These are phyloP conservation scores for Carnegiea gigantea DNA, from an alignment of 179 eudicot genomes.

Conservation along the genomic window DNA sequence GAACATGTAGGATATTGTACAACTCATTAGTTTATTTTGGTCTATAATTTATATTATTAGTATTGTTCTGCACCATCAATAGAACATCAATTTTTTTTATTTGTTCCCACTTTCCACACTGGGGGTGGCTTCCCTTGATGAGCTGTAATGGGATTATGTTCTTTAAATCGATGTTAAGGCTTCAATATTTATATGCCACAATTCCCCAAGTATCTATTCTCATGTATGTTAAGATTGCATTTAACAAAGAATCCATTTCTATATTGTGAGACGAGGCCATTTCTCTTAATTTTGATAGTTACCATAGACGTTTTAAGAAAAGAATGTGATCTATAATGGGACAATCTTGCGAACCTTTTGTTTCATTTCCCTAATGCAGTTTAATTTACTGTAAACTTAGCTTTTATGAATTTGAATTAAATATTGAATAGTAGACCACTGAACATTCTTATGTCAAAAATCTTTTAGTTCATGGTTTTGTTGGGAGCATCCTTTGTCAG, in stretches of 20 bases:
- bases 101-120: neutral
- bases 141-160: neutral
- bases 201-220: neutral
- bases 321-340: neutral
- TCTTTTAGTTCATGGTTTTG: neutral
- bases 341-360: neutral
- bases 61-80: slow-evolving; percentile 1
- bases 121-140: neutral
- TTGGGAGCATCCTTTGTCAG: neutral
- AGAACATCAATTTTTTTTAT: neutral
- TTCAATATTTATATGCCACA: neutral
- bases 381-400: neutral
- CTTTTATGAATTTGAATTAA: neutral
- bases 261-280: neutral
- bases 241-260: neutral
- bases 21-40: slow-evolving; percentile 3
- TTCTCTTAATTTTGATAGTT: neutral
- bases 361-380: neutral
- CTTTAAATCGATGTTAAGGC: neutral
- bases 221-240: neutral
- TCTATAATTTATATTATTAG: neutral
- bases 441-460: neutral
- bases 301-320: neutral
- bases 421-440: neutral
- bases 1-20: slow-evolving; percentile 1